Evolutionary conservation across 164 flowering plant genomes (phyloP), one percentile per base, ranked within the genome.

Genomic region (Sextonia rubra): DNA sequence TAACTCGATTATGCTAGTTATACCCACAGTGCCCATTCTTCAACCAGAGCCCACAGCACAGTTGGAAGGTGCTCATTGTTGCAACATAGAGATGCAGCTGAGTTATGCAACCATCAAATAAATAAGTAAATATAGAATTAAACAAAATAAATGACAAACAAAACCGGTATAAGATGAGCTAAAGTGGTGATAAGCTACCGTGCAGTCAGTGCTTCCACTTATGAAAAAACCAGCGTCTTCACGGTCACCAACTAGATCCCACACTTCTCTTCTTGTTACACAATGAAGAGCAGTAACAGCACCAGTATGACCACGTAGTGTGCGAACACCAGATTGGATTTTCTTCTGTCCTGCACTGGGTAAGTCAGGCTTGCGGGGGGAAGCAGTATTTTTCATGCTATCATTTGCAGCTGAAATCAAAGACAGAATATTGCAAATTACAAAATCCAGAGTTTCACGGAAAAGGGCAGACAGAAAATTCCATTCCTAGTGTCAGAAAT

Each of bases 201-300:
- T 78, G 83, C 98, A 91, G 76, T 96, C 99, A 23, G 98, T 91
- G 82, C 99, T 90, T 75, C 99, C 98, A 83, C 99, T 96, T 14
- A 96, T 92, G 69, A 93, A 93, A 78, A 91, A 91, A 4, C 99
- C 98, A 26, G 99, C 98, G 88, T 93, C 99, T 82, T 96, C 99
- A 82, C 99, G 99, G 74, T 96, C 99, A 79, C 97, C 99, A 62
- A 93, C 88, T 73, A 96, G 82, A 80, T 96, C 99, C 98, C 99
- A 96, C 20, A 96, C 99, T 80, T 96, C 99, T 79, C 97, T 89
- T 80, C 87, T 90, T 37, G 98, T 91, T 32, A 96, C 99, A 84
- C 97, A 93, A 77, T 96, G 99, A 64, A 96, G 80, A 80, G 97
- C 93, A 77, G 97, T 91, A 47, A 93, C 74, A 25, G 97, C 91